Percentiles rank a stretch among this genome's conserved stretches.
Evolutionary conservation across 2,329 filamentous ascomycete genomes (phyloP).

Genomic region (Didymosphaeria variabile): DNA sequence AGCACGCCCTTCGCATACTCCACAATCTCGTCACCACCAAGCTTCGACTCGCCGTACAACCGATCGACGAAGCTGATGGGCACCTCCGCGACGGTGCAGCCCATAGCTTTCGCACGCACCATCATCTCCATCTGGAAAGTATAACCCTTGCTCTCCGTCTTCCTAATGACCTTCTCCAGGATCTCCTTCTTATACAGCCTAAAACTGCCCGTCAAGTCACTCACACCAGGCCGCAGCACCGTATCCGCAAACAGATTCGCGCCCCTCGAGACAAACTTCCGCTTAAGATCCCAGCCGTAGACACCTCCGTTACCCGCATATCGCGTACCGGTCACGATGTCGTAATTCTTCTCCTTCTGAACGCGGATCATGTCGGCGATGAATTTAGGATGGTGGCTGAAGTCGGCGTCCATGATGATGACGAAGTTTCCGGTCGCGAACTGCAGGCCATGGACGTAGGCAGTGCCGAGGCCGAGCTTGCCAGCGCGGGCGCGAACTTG

Average conservation of each 20-base stretch:
- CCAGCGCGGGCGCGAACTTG: slow-evolving; percentile 87
- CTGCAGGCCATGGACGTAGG: slow-evolving; percentile 93
- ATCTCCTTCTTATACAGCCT: slow-evolving; percentile 92
- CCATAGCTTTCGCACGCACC: slow-evolving; percentile 95
- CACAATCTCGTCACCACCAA: slow-evolving; percentile 94
- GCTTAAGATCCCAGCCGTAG: slow-evolving; percentile 93
- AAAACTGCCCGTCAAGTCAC: slow-evolving; percentile 94
- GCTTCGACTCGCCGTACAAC: slow-evolving; percentile 92
- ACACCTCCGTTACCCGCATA: slow-evolving; percentile 89
- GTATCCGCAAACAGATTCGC: slow-evolving; percentile 97
- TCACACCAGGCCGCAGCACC: slow-evolving; percentile 89
- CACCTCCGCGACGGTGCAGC: slow-evolving; percentile 91
- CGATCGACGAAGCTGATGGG: slow-evolving; percentile 97
- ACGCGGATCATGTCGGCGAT: slow-evolving; percentile 90
- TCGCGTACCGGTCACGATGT: slow-evolving; percentile 95
- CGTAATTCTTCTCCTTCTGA: slow-evolving; percentile 81
- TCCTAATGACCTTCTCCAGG: slow-evolving; percentile 86
- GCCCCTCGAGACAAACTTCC: slow-evolving; percentile 78
- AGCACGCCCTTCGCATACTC: slow-evolving; percentile 82
- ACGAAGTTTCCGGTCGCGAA: slow-evolving; percentile 93
- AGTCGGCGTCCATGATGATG: slow-evolving; percentile 99
- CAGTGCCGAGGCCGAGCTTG: slow-evolving; percentile 96
- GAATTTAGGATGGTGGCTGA: slow-evolving; percentile 99
- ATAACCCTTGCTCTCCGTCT: slow-evolving; percentile 95
- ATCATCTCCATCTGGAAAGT: slow-evolving; percentile 99